Conservation (phyloP, 208 protist species). For the Wallacemonas sp. region DNA sequence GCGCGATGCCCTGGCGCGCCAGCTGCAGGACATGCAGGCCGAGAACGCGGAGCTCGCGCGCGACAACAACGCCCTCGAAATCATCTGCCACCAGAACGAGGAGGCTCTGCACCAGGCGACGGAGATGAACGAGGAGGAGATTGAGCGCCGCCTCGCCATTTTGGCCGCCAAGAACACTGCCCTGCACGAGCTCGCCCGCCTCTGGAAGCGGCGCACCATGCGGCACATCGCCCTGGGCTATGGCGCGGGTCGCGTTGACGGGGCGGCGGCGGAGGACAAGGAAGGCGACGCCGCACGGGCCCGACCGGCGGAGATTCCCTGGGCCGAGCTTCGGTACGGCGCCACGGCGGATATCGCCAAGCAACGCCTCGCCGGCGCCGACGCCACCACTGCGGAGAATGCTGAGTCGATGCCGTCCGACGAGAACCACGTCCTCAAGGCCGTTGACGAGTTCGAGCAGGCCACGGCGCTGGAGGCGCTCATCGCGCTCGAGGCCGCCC, state of each 20-base stretch:
- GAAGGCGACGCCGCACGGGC: not conserved
- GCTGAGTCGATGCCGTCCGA: conserved; percentile 5
- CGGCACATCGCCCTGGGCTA: conserved; percentile 61
- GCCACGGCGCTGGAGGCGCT: conserved; percentile 55
- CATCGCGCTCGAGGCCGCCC: conserved; percentile 52
- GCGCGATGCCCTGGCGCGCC: conserved; percentile 34
- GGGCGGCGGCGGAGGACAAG: not conserved
- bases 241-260: conserved; percentile 21
- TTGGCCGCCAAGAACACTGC: conserved; percentile 45
- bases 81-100: conserved; percentile 41
- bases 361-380: conserved; percentile 29
- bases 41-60: conserved; percentile 41
- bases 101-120: conserved; percentile 53
- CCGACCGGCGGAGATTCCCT: conserved; percentile 39
- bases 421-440: conserved; percentile 18
- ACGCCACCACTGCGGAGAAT: not conserved
- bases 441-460: conserved; percentile 57
- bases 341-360: conserved; percentile 48
- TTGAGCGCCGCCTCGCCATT: conserved; percentile 33
- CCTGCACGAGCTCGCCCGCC: conserved; percentile 37
- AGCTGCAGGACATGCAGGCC: conserved; percentile 32
- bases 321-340: conserved; percentile 49
- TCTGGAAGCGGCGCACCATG: conserved; percentile 83
- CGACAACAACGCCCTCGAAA: conserved; percentile 55
- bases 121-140: conserved; percentile 51